Percentiles rank a stretch among this genome's conserved stretches.
Conservation (phyloP, 1,284 basidiomycete genomes). For the Melampsora occidentalis region DNA sequence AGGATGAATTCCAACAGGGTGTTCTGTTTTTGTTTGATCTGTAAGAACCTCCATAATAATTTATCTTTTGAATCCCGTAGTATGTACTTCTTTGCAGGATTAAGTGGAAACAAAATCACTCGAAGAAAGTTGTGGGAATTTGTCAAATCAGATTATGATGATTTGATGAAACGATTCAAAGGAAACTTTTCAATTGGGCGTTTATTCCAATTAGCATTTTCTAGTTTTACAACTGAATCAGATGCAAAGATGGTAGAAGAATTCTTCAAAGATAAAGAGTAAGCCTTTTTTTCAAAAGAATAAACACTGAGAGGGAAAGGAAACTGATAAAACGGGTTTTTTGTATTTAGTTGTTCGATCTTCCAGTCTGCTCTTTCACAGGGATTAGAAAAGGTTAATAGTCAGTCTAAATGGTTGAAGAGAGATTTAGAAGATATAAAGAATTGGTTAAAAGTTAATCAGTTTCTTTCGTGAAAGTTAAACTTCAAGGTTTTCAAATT, state of each 20-base stretch:
- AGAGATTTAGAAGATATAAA: constrained; percentile 62
- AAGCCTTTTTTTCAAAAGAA: constrained; percentile 41
- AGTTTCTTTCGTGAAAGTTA: constrained; percentile 7
- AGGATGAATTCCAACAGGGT: constrained; percentile 12
- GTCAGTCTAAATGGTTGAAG: constrained; percentile 63
- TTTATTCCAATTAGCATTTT: constrained; percentile 61
- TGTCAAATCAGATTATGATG: constrained; percentile 52
- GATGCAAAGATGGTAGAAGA: constrained; percentile 66
- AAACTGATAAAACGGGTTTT: background rate
- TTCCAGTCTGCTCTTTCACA: constrained; percentile 65
- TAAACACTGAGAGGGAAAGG: no score
- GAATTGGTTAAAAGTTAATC: constrained; percentile 61
- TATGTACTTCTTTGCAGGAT: constrained; percentile 50
- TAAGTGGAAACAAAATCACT: constrained; percentile 51
- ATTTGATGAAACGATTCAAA: constrained; percentile 64
- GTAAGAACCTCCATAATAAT: background rate
- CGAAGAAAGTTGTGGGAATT: constrained; percentile 53
- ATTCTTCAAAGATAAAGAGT: constrained; percentile 60
- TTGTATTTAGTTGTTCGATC: constrained; percentile 49
- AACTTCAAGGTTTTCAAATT: no score
- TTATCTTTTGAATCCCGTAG: background rate
- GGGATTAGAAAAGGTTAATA: constrained; percentile 65
- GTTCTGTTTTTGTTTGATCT: background rate
- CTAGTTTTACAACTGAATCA: constrained; percentile 64
- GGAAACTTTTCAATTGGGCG: constrained; percentile 50